A percentile compares a stretch with the other conserved stretches of the same genome.
phyloP scores from a whole-genome alignment of 352 stramenopile genomes.

The Aphanomyces euteiches region DNA sequence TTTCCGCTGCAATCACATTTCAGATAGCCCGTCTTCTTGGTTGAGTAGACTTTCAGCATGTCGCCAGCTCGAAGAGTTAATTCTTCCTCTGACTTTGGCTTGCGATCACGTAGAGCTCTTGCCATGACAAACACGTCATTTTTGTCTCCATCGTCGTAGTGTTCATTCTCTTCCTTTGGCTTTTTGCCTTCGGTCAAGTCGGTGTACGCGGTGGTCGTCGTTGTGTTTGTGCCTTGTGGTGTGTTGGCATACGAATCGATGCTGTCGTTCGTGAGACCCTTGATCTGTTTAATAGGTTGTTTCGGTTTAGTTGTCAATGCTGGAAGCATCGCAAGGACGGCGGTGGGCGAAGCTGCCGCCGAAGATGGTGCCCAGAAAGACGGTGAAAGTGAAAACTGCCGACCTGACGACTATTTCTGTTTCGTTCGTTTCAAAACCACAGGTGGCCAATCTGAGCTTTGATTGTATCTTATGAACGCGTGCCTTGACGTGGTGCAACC shows the following conservation, averaged over 20 bases:
- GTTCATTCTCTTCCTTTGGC: constrained; percentile 22
- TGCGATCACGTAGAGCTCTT: constrained; percentile 66
- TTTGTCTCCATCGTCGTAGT: constrained; percentile 31
- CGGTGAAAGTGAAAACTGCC: constrained; percentile 12
- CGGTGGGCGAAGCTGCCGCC: background rate
- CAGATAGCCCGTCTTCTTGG: constrained; percentile 75
- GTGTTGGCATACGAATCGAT: constrained; percentile 83
- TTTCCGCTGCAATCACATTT: constrained; percentile 74
- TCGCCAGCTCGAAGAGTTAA: constrained; percentile 57
- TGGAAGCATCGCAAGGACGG: constrained; percentile 49
- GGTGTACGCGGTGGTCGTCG: constrained; percentile 41
- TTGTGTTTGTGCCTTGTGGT: constrained; percentile 34
- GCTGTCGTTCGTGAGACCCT: constrained; percentile 78
- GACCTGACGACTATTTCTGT: background rate
- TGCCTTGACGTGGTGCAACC: too few relatives aligned
- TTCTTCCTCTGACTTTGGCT: constrained; percentile 71
- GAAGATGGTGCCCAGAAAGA: background rate
- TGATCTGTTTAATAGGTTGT: constrained; percentile 72
- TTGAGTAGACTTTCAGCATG: constrained; percentile 67
- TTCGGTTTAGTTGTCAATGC: constrained; percentile 80
- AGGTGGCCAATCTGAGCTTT: background rate
- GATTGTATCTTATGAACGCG: too few relatives aligned
- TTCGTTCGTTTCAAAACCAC: background rate
- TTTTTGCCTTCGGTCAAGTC: constrained; percentile 49
- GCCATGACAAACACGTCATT: constrained; percentile 37